phyloP scores from a whole-genome alignment of 208 protist species.

The Acanthamoeba lenticulata region DNA sequence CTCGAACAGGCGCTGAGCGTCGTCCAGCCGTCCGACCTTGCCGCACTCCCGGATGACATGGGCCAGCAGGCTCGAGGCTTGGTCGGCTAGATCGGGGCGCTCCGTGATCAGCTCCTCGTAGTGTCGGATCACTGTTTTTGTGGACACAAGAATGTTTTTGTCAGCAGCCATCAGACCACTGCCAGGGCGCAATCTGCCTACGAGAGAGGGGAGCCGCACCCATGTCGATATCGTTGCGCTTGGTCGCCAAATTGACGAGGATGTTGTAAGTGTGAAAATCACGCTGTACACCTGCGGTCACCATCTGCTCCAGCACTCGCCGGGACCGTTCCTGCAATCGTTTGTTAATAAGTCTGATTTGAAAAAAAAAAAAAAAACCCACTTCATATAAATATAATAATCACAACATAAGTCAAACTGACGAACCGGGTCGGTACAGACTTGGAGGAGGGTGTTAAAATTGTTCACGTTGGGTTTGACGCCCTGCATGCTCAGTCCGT shows the following conservation, averaged over 20 bases:
- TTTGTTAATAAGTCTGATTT: too few relatives aligned
- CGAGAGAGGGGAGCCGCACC: too few relatives aligned
- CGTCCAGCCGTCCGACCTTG: background rate
- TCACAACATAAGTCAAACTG: background rate
- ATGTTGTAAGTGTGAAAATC: constrained; percentile 11
- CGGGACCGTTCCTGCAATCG: background rate
- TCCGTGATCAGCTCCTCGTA: background rate
- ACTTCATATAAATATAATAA: too few relatives aligned
- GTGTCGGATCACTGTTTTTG: background rate
- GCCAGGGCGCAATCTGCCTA: background rate
- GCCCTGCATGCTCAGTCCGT: background rate
- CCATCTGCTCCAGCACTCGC: background rate
- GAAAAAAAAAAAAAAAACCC: too few relatives aligned
- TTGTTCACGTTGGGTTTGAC: background rate
- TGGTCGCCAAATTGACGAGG: background rate
- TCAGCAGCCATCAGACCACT: background rate
- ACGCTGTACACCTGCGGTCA: background rate
- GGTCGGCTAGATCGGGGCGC: background rate
- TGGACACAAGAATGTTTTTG: background rate
- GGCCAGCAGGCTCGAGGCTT: background rate
- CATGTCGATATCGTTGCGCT: background rate
- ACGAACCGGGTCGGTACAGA: background rate
- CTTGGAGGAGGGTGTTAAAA: background rate
- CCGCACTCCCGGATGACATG: background rate
- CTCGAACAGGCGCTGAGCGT: background rate